Percentiles rank a stretch among this genome's conserved stretches.
These are phyloP conservation scores for Heterococcus sp. DNA, from an alignment of 108 stramenopile genomes.

Conservation along the genomic window DNA sequence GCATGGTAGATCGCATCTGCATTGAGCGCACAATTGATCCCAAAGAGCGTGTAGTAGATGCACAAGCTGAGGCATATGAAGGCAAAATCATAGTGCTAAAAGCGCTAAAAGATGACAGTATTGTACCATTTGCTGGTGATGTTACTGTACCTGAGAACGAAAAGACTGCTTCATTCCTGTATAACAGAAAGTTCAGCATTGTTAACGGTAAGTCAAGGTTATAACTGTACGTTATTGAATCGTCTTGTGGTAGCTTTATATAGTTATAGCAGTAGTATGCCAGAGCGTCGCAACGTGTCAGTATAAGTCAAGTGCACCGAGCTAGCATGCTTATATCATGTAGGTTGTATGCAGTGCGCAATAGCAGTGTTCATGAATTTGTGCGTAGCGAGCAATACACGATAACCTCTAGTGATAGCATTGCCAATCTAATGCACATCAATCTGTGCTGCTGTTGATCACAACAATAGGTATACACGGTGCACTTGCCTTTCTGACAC, in stretches of 20 bases:
- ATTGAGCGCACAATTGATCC: not conserved
- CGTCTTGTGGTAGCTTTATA: not conserved
- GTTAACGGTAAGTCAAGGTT: not conserved
- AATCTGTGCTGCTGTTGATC: not conserved
- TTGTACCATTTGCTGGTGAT: not conserved
- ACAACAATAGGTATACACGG: not conserved
- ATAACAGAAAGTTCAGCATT: not conserved
- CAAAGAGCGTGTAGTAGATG: not conserved
- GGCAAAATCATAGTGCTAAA: not conserved
- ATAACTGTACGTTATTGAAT: not conserved
- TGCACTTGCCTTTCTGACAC: not conserved
- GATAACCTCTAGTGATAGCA: too few relatives aligned
- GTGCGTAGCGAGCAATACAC: too few relatives aligned
- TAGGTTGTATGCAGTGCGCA: not conserved
- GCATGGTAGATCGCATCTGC: not conserved
- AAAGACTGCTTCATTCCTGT: not conserved
- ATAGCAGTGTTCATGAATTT: too few relatives aligned
- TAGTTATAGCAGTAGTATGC: not conserved
- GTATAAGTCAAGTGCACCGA: not conserved
- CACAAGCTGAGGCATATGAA: not conserved
- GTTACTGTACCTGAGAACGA: not conserved
- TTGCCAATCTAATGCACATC: not conserved
- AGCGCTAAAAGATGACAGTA: not conserved
- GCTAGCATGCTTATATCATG: not conserved
- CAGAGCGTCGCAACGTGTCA: not conserved